A percentile compares a stretch with the other conserved stretches of the same genome.
phyloP scores from a whole-genome alignment of 805 yeast species.

The Starmerella davenportii region DNA sequence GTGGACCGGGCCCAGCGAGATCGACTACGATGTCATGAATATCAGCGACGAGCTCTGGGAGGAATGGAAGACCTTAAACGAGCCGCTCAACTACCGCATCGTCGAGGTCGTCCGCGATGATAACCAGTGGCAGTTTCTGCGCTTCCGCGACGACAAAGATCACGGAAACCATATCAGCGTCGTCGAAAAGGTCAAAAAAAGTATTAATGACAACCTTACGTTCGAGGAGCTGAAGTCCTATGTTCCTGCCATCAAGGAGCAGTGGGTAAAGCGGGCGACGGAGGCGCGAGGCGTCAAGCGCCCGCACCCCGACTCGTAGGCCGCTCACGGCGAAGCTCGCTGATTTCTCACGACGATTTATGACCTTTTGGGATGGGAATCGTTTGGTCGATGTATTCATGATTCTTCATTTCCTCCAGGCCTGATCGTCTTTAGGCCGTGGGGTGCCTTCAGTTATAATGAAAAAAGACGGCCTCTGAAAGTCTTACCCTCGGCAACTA shows the following conservation, averaged over 20 bases:
- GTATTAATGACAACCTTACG: constrained; percentile 72
- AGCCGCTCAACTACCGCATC: constrained; percentile 77
- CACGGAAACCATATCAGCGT: constrained; percentile 73
- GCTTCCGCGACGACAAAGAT: constrained; percentile 85
- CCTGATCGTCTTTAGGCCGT: too few species aligned
- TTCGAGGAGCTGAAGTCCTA: constrained; percentile 42
- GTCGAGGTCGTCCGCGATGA: constrained; percentile 64
- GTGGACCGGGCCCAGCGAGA: constrained; percentile 42
- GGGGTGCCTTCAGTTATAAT: too few species aligned
- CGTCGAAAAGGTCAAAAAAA: constrained; percentile 63
- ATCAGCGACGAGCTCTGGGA: constrained; percentile 68
- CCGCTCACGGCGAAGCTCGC: too few species aligned
- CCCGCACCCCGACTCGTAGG: not conserved
- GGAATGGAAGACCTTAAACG: constrained; percentile 42
- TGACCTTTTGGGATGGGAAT: not conserved
- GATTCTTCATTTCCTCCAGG: too few species aligned
- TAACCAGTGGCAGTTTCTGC: constrained; percentile 61
- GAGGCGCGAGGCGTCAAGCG: not conserved
- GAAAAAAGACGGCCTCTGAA: too few species aligned
- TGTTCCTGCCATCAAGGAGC: constrained; percentile 7
- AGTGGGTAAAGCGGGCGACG: constrained; percentile 9
- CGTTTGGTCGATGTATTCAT: too few species aligned
- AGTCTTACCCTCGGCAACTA: too few species aligned
- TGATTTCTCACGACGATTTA: too few species aligned
- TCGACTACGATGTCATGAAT: constrained; percentile 45